Percentiles rank a stretch among this genome's conserved stretches.
Conservation (phyloP, 1,139 yeast genomes). For the Blastobotrys buckinghamii region DNA sequence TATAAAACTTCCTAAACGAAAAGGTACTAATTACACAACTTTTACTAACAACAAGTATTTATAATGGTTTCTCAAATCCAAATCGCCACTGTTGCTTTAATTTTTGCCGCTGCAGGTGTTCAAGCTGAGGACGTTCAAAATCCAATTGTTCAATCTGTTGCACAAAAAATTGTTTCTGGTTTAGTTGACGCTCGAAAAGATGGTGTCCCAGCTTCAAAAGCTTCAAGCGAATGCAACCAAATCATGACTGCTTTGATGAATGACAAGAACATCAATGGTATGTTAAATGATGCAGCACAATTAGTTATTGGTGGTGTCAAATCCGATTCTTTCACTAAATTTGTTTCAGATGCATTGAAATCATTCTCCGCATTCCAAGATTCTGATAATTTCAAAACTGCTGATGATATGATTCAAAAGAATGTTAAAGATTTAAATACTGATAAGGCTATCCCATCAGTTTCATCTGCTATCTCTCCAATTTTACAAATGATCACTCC, state of each 20-base stretch:
- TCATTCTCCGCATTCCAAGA: slow-evolving; percentile 4
- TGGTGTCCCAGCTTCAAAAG: slow-evolving; percentile 9
- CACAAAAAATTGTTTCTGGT: slow-evolving; percentile 9
- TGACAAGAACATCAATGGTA: slow-evolving; percentile 5
- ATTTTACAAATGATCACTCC: slow-evolving; percentile 6
- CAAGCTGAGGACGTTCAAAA: not conserved
- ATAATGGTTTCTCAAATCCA: slow-evolving; percentile 1
- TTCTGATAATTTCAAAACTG: slow-evolving; percentile 6
- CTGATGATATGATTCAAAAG: slow-evolving; percentile 3
- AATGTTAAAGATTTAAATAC: slow-evolving; percentile 7
- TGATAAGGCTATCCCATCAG: slow-evolving; percentile 8
- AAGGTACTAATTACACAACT: not conserved
- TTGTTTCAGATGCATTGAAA: slow-evolving; percentile 6
- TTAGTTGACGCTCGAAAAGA: slow-evolving; percentile 8
- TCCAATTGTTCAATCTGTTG: slow-evolving; percentile 5
- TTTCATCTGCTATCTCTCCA: slow-evolving; percentile 4
- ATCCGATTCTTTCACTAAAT: slow-evolving; percentile 3
- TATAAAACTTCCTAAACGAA: too few species aligned
- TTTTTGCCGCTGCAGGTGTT: not conserved
- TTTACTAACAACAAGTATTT: too few species aligned
- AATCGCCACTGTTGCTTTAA: not conserved
- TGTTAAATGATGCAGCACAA: slow-evolving; percentile 7
- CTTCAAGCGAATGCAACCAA: slow-evolving; percentile 4
- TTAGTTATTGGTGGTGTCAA: slow-evolving; percentile 7
- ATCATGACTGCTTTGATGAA: slow-evolving; percentile 5